Percentiles rank a stretch among this genome's conserved stretches.
phyloP scores from a whole-genome alignment of 2,329 filamentous ascomycete genomes.

The Fusarium goolgardi region DNA sequence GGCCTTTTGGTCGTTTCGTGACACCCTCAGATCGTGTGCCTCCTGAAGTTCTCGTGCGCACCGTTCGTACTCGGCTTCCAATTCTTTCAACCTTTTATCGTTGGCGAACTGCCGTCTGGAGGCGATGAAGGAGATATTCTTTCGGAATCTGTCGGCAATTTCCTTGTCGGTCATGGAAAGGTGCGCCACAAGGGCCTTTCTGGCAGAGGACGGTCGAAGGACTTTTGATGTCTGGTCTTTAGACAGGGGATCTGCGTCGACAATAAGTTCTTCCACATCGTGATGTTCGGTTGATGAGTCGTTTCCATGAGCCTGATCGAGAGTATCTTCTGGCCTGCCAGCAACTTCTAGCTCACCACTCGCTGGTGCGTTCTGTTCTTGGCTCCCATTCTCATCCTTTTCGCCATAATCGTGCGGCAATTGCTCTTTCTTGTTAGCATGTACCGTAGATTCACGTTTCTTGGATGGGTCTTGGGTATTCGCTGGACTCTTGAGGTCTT shows the following conservation, averaged over 20 bases:
- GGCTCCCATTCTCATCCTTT: too few species aligned
- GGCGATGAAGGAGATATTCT: background rate
- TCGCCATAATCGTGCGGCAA: too few species aligned
- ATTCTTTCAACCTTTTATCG: background rate
- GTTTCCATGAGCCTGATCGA: background rate
- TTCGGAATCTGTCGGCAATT: background rate
- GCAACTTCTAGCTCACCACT: background rate
- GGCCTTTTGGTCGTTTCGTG: background rate
- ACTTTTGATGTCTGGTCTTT: background rate
- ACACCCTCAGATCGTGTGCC: background rate
- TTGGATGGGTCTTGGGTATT: too few species aligned
- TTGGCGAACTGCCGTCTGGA: background rate
- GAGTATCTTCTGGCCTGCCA: background rate
- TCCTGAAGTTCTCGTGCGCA: background rate
- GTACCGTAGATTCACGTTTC: rapidly evolving
- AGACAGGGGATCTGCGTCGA: background rate
- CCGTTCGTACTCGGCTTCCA: background rate
- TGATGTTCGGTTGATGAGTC: background rate
- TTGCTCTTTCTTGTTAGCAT: background rate
- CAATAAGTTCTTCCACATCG: background rate
- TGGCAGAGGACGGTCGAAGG: background rate
- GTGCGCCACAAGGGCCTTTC: background rate
- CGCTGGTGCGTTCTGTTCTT: too few species aligned
- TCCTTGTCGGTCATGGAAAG: background rate
- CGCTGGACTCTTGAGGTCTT: background rate